Evolutionary conservation across 1,284 basidiomycete species (phyloP).

Genomic region (Cutaneotrichosporon daszewskae): DNA sequence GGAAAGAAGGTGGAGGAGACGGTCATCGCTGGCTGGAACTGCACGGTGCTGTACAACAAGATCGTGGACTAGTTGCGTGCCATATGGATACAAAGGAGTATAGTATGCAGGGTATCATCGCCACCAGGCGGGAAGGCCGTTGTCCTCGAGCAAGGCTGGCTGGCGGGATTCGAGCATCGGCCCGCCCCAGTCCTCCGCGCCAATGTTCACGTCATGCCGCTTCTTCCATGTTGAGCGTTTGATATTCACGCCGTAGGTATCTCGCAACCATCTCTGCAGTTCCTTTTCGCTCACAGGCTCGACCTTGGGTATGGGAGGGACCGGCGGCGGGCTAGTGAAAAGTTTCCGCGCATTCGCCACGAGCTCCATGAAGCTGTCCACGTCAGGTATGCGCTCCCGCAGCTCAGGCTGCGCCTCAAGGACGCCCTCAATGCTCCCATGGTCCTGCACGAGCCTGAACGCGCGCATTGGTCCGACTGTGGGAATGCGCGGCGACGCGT

Average conservation of each 20-base stretch:
- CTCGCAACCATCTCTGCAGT: not conserved
- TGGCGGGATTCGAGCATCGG: not conserved
- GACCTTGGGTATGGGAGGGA: constrained; percentile 6
- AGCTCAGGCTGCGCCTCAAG: constrained; percentile 47
- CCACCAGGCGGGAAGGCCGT: no score
- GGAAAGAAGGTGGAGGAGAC: constrained; percentile 65
- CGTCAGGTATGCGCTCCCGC: no score
- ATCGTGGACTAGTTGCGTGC: constrained; percentile 34
- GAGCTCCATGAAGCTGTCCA: constrained; percentile 31
- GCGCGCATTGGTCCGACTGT: constrained; percentile 70
- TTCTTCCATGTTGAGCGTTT: no score
- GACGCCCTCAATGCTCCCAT: constrained; percentile 68
- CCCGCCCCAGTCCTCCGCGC: not conserved
- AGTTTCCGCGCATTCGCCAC: constrained; percentile 38
- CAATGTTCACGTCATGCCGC: no score
- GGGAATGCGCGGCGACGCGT: constrained; percentile 75
- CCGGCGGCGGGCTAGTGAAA: constrained; percentile 39
- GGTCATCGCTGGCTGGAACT: constrained; percentile 54
- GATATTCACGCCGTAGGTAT: not conserved
- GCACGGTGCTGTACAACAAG: constrained; percentile 69
- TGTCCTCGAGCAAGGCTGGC: not conserved
- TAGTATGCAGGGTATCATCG: not conserved
- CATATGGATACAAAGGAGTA: not conserved
- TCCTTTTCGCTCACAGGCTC: not conserved
- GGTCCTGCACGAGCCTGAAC: constrained; percentile 61